phyloP scores from a whole-genome alignment of 208 protist genomes.

The Trypanosomatidae sp. region DNA sequence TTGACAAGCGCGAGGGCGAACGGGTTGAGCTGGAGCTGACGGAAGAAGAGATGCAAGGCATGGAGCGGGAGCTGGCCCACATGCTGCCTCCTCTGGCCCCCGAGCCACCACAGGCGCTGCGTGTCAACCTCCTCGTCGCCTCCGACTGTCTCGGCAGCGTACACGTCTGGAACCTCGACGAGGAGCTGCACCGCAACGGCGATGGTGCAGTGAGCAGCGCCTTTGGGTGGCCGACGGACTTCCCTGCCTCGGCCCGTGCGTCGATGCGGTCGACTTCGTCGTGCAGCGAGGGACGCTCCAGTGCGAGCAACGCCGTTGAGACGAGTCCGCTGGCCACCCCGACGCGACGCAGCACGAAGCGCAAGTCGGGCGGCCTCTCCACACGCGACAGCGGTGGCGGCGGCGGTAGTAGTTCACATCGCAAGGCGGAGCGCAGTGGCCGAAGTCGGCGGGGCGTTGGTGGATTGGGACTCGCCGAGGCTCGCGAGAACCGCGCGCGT shows the following conservation, averaged over 20 bases:
- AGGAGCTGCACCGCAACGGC: constrained; percentile 53
- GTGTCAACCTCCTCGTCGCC: constrained; percentile 80
- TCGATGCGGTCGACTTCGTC: constrained; percentile 10
- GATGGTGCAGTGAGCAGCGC: neutral
- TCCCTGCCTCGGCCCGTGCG: constrained; percentile 1
- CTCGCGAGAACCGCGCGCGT: constrained; percentile 22
- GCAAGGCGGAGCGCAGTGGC: neutral
- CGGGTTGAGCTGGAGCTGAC: constrained; percentile 51
- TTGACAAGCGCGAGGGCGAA: constrained; percentile 75
- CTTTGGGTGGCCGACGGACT: constrained; percentile 16
- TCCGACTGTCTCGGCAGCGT: constrained; percentile 73
- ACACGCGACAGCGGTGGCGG: too few relatives aligned
- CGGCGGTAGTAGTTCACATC: too few relatives aligned
- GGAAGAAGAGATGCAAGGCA: constrained; percentile 77
- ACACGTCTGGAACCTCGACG: constrained; percentile 87
- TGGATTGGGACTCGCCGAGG: constrained; percentile 25
- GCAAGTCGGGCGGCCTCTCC: too few relatives aligned
- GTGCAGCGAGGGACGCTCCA: constrained; percentile 4
- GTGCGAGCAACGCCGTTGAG: constrained; percentile 5
- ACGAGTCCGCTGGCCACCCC: neutral
- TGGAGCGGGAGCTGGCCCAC: constrained; percentile 62
- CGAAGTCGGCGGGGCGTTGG: constrained; percentile 2
- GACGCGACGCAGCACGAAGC: neutral
- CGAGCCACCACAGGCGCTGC: constrained; percentile 64
- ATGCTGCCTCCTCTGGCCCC: constrained; percentile 73